Evolutionary conservation across 345 rosid genomes (phyloP), one percentile per base, ranked within the genome.

Genomic region (Turritis glabra): DNA sequence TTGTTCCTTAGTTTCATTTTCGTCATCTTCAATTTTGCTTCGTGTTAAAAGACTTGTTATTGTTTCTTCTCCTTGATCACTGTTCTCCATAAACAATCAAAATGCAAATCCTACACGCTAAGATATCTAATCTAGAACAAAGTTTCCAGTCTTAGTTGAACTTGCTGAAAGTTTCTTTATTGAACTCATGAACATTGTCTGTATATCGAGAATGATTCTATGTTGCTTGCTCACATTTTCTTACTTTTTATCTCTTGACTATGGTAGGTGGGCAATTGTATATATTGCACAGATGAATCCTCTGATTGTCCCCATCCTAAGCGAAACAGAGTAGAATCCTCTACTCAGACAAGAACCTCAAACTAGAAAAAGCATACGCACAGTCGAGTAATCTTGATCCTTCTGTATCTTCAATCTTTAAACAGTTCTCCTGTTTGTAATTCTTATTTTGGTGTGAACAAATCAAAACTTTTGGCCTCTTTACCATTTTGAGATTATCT

Each of bases 201-300:
- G 10, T 17, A 32, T 23, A 35, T 62, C 5, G 18, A 55, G 46
- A 63, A 44, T 72, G 54, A 37, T 52, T 67, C 52, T 64, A 2
- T 71, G 35, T 19, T 65, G 46, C 32, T 21, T 43, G 44, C 23
- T 56, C n/a, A n/a, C 41, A 8, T 53, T 41, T 58, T 44, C 46
- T 71, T 60, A 27, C 62, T 57, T 13, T 40, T 65, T 23, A 47
- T 50, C 27, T 38, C 47, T 66, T 56, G 75, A 19, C 30, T 67
- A 27, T 83, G 48, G 54, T 64, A 95, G 98, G 98, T 95, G 96
- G 97, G 98, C 99, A 10, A 95, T 95, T 79, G 99, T 95, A 46
- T 95, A 95, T 77, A 82, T 95, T 66, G 98, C 98, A 11, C 98
- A 95, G 76, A 86, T 95, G 99, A 92, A 95, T 64, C 99, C 99